These are phyloP conservation scores for Diaporthe humulicola DNA, from an alignment of 2,329 filamentous ascomycete genomes.

Conservation along the genomic window DNA sequence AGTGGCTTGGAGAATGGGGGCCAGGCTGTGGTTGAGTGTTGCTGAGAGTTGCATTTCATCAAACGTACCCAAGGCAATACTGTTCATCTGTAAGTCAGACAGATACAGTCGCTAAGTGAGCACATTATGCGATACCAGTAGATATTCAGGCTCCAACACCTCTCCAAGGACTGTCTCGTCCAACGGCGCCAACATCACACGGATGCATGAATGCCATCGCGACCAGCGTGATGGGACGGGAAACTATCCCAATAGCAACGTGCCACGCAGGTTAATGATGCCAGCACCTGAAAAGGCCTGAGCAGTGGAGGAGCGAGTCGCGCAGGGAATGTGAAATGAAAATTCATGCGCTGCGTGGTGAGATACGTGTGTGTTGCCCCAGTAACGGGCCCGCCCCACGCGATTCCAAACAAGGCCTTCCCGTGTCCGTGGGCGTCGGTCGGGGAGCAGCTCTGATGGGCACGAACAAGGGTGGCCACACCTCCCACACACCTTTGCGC, in stretches of 20 bases:
- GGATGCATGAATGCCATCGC: background rate
- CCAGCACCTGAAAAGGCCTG: background rate
- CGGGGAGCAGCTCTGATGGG: background rate
- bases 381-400: conserved; percentile 31
- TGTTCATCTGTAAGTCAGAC: background rate
- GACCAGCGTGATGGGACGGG: background rate
- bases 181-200: background rate
- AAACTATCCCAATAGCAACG: conserved; percentile 1
- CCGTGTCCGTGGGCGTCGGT: background rate
- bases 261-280: background rate
- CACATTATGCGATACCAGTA: background rate
- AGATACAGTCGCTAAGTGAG: background rate
- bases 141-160: background rate
- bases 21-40: background rate
- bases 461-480: conserved; percentile 20
- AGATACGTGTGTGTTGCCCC: conserved; percentile 28
- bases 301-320: background rate
- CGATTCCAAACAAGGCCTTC: conserved; percentile 31
- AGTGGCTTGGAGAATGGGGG: background rate
- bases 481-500: background rate
- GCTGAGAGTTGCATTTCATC: background rate
- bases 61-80: background rate
- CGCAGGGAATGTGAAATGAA: conserved; percentile 23
- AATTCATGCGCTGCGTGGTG: conserved; percentile 24
- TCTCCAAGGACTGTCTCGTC: background rate